Conservation (phyloP, 345 rosid genomes). For the Rhodamnia argentea region DNA sequence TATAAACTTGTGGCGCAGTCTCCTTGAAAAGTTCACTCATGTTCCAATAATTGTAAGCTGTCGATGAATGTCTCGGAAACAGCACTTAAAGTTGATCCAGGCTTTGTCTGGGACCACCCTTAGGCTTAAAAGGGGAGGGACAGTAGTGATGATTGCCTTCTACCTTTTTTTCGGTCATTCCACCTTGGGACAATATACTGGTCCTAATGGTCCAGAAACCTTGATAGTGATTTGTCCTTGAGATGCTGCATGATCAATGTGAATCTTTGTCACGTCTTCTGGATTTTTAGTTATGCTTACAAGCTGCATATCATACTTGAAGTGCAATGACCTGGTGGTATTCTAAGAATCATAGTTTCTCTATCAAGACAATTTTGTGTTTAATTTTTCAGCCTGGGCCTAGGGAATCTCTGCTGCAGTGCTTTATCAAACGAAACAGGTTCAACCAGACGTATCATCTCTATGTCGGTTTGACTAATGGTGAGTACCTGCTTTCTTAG, state of each 20-base stretch:
- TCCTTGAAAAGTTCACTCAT: neutral
- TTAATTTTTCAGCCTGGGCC: conserved; percentile 77
- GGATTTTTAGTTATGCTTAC: neutral
- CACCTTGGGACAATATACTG: neutral
- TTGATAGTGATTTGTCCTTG: neutral
- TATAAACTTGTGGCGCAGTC: neutral
- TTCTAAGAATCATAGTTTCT: neutral
- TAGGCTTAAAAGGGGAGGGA: neutral
- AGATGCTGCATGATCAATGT: neutral
- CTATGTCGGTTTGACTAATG: conserved; percentile 64
- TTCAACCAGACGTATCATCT: conserved; percentile 67
- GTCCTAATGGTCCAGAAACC: neutral
- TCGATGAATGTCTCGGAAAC: neutral
- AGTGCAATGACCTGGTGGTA: neutral
- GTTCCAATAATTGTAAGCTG: neutral
- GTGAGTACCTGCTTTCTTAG: conserved; percentile 16
- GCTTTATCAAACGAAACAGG: conserved; percentile 74
- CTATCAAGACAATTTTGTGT: neutral
- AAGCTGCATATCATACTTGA: neutral
- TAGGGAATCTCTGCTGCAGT: conserved; percentile 63
- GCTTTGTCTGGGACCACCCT: neutral
- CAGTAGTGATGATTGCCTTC: neutral
- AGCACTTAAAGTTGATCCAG: neutral
- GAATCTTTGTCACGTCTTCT: neutral
- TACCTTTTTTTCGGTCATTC: neutral